phyloP scores from a whole-genome alignment of 768 basidiomycete species.

The Naganishia randhawae region DNA sequence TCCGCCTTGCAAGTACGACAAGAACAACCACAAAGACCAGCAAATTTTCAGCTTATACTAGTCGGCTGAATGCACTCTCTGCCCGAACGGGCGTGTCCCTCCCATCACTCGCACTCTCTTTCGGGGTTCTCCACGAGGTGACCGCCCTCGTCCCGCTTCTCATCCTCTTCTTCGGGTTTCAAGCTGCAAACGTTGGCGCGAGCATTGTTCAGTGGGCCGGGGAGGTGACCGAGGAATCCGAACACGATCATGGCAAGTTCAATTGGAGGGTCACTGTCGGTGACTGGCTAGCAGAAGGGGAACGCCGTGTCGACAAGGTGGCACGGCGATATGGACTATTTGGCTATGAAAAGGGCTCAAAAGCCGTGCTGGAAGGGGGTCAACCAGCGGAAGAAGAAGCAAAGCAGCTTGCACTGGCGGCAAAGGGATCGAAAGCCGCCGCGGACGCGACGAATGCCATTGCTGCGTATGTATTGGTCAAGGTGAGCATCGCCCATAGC shows the following conservation, averaged over 20 bases:
- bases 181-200: slow-evolving; percentile 67
- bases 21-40: background rate
- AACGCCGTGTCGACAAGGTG: slow-evolving; percentile 65
- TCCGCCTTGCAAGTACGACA: background rate
- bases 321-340: slow-evolving; percentile 75
- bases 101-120: slow-evolving; percentile 71
- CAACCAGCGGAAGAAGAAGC: slow-evolving; percentile 30
- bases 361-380: slow-evolving; percentile 1
- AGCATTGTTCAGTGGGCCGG: slow-evolving; percentile 55
- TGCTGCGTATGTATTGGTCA: slow-evolving; percentile 73
- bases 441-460: slow-evolving; percentile 78
- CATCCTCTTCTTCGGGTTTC: slow-evolving; percentile 67
- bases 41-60: slow-evolving; percentile 49
- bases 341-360: slow-evolving; percentile 57
- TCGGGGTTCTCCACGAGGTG: slow-evolving; percentile 77
- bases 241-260: slow-evolving; percentile 16
- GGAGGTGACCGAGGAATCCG: slow-evolving; percentile 12
- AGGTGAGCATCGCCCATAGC: slow-evolving; percentile 56
- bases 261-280: slow-evolving; percentile 51
- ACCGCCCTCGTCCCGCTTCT: slow-evolving; percentile 75
- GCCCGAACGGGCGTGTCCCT: slow-evolving; percentile 69
- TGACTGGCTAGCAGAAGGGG: slow-evolving; percentile 73
- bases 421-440: slow-evolving; percentile 53
- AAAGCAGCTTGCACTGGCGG: slow-evolving; percentile 31
- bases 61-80: slow-evolving; percentile 61